phyloP scores from a whole-genome alignment of 2,329 filamentous ascomycete genomes.

The Berkeleyomyces basicola region DNA sequence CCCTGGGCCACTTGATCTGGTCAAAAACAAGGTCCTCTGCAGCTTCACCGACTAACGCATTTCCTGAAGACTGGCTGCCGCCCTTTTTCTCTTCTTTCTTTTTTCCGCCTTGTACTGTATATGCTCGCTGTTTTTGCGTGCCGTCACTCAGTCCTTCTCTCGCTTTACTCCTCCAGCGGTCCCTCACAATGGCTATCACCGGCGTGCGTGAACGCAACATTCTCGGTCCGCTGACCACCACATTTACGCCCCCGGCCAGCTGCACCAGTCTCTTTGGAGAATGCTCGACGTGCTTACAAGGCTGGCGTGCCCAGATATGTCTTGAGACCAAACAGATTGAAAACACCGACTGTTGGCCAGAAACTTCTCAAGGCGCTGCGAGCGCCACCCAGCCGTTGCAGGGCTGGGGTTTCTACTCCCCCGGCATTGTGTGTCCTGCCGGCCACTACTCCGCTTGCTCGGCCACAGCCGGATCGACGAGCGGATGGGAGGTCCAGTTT shows the following conservation, averaged over 20 bases:
- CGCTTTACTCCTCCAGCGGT: neutral
- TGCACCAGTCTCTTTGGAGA: constrained; percentile 13
- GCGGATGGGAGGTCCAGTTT: constrained; percentile 19
- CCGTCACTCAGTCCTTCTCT: neutral
- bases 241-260: constrained; percentile 13
- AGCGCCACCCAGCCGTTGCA: constrained; percentile 5
- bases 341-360: constrained; percentile 11
- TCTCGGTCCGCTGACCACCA: constrained; percentile 15
- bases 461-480: constrained; percentile 17
- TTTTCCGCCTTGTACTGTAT: neutral
- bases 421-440: constrained; percentile 20
- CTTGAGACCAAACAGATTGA: constrained; percentile 9
- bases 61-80: neutral
- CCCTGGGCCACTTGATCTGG: neutral
- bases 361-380: neutral
- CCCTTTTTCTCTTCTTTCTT: neutral
- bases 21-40: neutral
- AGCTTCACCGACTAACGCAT: neutral
- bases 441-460: constrained; percentile 21
- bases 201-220: constrained; percentile 11
- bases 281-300: constrained; percentile 2
- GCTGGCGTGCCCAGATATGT: constrained; percentile 9
- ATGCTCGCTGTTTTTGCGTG: neutral
- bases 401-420: constrained; percentile 22
- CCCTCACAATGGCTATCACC: constrained; percentile 9